These are phyloP conservation scores for Neohortaea acidophila DNA, from an alignment of 495 filamentous ascomycete species.

Conservation along the genomic window DNA sequence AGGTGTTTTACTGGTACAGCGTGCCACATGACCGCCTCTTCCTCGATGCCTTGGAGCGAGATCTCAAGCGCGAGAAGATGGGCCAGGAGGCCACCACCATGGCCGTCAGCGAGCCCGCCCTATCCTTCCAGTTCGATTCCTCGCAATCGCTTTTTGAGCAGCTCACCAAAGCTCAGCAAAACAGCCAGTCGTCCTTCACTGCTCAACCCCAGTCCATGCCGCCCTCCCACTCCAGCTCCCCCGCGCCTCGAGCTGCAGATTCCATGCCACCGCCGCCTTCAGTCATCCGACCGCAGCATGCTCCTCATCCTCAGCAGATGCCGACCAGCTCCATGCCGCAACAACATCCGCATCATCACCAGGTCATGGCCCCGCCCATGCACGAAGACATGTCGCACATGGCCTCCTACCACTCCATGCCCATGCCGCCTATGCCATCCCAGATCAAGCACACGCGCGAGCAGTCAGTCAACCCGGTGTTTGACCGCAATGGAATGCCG, in stretches of 20 bases:
- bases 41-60: conserved; percentile 89
- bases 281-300: conserved; percentile 49
- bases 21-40: conserved; percentile 96
- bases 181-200: conserved; percentile 89
- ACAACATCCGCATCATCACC: conserved; percentile 22
- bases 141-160: conserved; percentile 98
- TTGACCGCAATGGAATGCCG: conserved; percentile 81
- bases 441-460: conserved; percentile 64
- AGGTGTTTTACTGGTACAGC: conserved; percentile 99
- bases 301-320: conserved; percentile 33
- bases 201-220: conserved; percentile 52
- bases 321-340: conserved; percentile 34
- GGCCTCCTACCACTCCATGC: conserved; percentile 37
- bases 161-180: conserved; percentile 97
- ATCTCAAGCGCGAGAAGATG: conserved; percentile 98
- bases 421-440: conserved; percentile 35
- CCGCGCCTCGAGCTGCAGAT: conserved; percentile 80
- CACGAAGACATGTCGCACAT: conserved; percentile 63
- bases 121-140: conserved; percentile 98
- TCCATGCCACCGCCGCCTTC: conserved; percentile 69
- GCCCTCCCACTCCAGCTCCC: conserved; percentile 57
- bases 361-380: conserved; percentile 37
- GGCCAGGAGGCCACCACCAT: conserved; percentile 92
- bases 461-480: conserved; percentile 61
- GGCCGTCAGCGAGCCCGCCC: conserved; percentile 85